Percentiles rank a stretch among this genome's conserved stretches.
phyloP scores from a whole-genome alignment of 2,329 filamentous ascomycete genomes.

The Fusarium sp. region DNA sequence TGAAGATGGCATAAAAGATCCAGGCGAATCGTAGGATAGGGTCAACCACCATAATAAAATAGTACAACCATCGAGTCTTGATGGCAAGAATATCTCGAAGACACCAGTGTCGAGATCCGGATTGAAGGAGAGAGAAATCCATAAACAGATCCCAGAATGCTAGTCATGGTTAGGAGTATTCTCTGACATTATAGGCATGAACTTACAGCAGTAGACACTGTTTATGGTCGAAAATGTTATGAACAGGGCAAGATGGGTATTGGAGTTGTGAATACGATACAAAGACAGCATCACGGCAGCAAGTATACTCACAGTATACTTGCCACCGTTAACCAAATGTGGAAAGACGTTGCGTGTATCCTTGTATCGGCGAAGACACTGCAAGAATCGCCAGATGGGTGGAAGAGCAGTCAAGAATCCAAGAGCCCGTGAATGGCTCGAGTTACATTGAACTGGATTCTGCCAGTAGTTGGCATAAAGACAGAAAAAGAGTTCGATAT shows the following conservation, averaged over 20 bases:
- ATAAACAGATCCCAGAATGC: slow-evolving; percentile 94
- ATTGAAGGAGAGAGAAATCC: slow-evolving; percentile 94
- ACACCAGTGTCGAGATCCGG: slow-evolving; percentile 74
- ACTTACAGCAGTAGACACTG: slow-evolving; percentile 81
- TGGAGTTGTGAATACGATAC: slow-evolving; percentile 79
- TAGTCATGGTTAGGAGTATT: slow-evolving; percentile 48
- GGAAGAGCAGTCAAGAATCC: slow-evolving; percentile 89
- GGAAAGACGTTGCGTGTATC: slow-evolving; percentile 92
- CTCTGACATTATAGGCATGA: background rate
- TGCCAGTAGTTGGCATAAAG: slow-evolving; percentile 86
- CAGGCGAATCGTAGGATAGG: slow-evolving; percentile 91
- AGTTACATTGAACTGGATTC: slow-evolving; percentile 83
- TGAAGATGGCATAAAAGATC: slow-evolving; percentile 93
- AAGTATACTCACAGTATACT: slow-evolving; percentile 88
- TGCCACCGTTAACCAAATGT: slow-evolving; percentile 91
- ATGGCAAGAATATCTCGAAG: slow-evolving; percentile 85
- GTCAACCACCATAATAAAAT: slow-evolving; percentile 84
- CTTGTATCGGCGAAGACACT: slow-evolving; percentile 89
- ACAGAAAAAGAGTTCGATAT: slow-evolving; percentile 94
- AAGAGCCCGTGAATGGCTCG: slow-evolving; percentile 82
- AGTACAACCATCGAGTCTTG: slow-evolving; percentile 86
- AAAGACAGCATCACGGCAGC: slow-evolving; percentile 84
- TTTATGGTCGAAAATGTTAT: slow-evolving; percentile 87
- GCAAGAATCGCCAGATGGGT: slow-evolving; percentile 89
- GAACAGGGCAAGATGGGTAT: slow-evolving; percentile 75